phyloP scores from a whole-genome alignment of 2,329 filamentous ascomycete genomes.

The Curvularia spicifera region DNA sequence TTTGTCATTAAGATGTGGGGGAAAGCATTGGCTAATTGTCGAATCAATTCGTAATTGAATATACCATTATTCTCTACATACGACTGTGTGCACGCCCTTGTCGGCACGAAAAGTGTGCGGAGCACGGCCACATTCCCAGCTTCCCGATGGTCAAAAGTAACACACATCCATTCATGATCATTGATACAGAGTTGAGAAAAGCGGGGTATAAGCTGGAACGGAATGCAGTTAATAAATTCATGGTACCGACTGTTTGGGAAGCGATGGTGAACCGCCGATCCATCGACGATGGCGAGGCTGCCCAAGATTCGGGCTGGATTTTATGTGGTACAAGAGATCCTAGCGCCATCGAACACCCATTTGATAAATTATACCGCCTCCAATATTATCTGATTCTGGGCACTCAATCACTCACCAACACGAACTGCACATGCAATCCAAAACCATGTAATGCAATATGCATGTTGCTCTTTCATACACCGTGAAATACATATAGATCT shows the following conservation, averaged over 20 bases:
- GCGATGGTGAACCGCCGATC: not conserved
- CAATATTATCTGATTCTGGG: no score
- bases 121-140: not conserved
- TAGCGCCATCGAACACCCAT: not conserved
- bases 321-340: not conserved
- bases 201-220: not conserved
- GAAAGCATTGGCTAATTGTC: not conserved
- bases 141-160: not conserved
- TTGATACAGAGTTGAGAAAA: not conserved
- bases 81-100: not conserved
- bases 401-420: not conserved
- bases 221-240: not conserved
- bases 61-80: not conserved
- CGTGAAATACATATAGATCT: not conserved
- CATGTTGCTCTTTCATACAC: not conserved
- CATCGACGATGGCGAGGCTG: not conserved
- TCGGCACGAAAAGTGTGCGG: not conserved
- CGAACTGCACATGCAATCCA: not conserved
- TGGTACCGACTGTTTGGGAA: slow-evolving; percentile 1
- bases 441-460: not conserved
- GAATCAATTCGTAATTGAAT: not conserved
- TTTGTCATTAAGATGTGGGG: not conserved
- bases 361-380: not conserved
- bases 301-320: not conserved
- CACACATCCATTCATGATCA: not conserved